A percentile compares a stretch with the other conserved stretches of the same genome.
phyloP scores from a whole-genome alignment of 805 yeast species.

The Teunomyces panamensis region DNA sequence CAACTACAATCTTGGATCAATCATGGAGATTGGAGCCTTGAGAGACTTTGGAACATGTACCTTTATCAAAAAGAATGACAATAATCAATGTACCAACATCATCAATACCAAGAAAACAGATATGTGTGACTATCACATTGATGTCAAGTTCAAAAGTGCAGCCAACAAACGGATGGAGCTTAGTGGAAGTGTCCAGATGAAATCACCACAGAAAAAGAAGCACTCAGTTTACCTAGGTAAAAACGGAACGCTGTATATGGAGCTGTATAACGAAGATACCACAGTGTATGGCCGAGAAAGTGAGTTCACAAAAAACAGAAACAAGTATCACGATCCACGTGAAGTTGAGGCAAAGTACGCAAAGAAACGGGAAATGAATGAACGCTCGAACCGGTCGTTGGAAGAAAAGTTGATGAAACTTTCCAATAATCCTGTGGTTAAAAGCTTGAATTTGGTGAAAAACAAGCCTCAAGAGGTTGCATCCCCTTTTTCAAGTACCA shows the following conservation, averaged over 20 bases:
- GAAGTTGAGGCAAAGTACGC: slow-evolving; percentile 32
- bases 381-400: slow-evolving; percentile 30
- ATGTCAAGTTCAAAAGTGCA: slow-evolving; percentile 48
- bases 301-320: slow-evolving; percentile 14
- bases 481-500: slow-evolving; percentile 19
- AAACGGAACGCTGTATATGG: slow-evolving; percentile 16
- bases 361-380: slow-evolving; percentile 29
- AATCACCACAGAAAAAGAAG: slow-evolving; percentile 48
- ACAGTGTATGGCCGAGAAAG: slow-evolving; percentile 17
- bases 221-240: slow-evolving; percentile 40
- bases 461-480: slow-evolving; percentile 9
- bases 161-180: slow-evolving; percentile 75
- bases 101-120: slow-evolving; percentile 52
- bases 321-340: slow-evolving; percentile 48
- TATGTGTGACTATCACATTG: slow-evolving; percentile 73
- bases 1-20: slow-evolving; percentile 42
- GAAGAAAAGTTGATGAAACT: slow-evolving; percentile 31
- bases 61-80: slow-evolving; percentile 42
- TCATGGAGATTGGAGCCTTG: slow-evolving; percentile 73
- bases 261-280: slow-evolving; percentile 22
- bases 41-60: slow-evolving; percentile 67
- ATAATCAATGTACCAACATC: slow-evolving; percentile 55
- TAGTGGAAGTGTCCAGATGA: slow-evolving; percentile 54
- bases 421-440: slow-evolving; percentile 16
- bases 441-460: slow-evolving; percentile 18